Evolutionary conservation across 345 rosid species (phyloP), one percentile per base, ranked within the genome.

Genomic region (Litchi chinensis): DNA sequence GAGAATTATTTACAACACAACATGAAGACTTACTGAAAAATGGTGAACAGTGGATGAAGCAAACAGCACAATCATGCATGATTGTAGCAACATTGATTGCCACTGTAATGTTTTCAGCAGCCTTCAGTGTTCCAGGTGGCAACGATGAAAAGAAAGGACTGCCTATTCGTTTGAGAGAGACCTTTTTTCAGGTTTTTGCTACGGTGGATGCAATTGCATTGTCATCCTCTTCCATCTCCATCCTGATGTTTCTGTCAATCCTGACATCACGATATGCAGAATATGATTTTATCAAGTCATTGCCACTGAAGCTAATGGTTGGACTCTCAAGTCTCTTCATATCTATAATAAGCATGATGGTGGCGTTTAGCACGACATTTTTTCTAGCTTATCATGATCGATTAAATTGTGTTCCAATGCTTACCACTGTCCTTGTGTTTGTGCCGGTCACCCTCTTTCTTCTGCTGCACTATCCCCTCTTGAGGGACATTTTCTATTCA

Each of bases 41-140:
- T 9, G 84, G 80, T 2, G 77, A 44, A 56, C 22, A 28, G 4
- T 81, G 84, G 84, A 67, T 68, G 75, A 72, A 37, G 21, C 46
- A 77, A 0, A 77, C 66, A 32, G 71, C 81, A 5, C 0, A 22
- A 22, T 48, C 74, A 28, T 73, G 77, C 48, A 57, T 77, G 77
- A 10, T 77, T 52, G 77, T 81, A 9, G 80, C 78, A 6, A 77
- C 80, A 5, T n/a, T 73, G 2, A 73, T 77, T 18, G 65, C 65
- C 11, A 68, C 77, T 1, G 74, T 57, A 28, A 56, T 60, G 24
- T 81, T 76, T 18, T 62, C 39, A 0, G 70, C 65, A 12, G 77
- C 69, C 5, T 72, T 81, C 41, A 72, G 54, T 8, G 62, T 65
- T 37, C 80, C 74, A 0, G 70, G 77, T 10, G 77, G 77, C 16